Base-by-base conservation (phyloP, 257 asterid genomes). In the Solanum sejunctum region DNA sequence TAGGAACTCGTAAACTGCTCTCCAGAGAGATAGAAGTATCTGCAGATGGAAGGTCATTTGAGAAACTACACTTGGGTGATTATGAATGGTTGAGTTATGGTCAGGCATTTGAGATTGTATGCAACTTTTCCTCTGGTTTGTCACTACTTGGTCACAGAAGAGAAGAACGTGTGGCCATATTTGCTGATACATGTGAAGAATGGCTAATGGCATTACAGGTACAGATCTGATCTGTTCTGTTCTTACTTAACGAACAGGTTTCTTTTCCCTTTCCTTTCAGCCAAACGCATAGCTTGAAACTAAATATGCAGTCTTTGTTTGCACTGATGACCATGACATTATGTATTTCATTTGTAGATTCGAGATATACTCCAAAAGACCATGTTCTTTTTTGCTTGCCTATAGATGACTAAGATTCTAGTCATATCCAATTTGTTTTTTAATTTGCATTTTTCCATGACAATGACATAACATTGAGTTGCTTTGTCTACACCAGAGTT, bases 161-260 rank as follows among this genome's bases (percentile, higher is more conserved):
- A 91, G 97, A 92, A 75, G 99, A 97, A 84, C 96, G 98, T 54
- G 98, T 85, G 18, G 99, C 98, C 49, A 95, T 97, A 64, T 97
- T 95, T 92, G 98, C 99, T 81, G 99, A 97, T 89, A 97, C 99
- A 43, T 86, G 98, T 55, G 93, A 92, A 85, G 98, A 97, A 89
- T 97, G 99, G 99, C 93, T 95, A 85, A 90, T 97, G 84, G 97
- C 99, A 16, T 86, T 97, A 88, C 99, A 97, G 99, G 99, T 97
- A 86, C 36, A 80, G 45, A 58, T 17, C 81, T 51, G 17, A 58
- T 17, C 81, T 51, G 17, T 49, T 70, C 54, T 56, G 39, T 32
- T 52, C 49, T 71, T 7, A 82, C 16, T 36, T 39, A 47, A 26
- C 55, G 63, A 52, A 36, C 6, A 56, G 18, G 70, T 57, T 16